Conservation (phyloP, 768 basidiomycete genomes). For the Floccularia luteovirens region DNA sequence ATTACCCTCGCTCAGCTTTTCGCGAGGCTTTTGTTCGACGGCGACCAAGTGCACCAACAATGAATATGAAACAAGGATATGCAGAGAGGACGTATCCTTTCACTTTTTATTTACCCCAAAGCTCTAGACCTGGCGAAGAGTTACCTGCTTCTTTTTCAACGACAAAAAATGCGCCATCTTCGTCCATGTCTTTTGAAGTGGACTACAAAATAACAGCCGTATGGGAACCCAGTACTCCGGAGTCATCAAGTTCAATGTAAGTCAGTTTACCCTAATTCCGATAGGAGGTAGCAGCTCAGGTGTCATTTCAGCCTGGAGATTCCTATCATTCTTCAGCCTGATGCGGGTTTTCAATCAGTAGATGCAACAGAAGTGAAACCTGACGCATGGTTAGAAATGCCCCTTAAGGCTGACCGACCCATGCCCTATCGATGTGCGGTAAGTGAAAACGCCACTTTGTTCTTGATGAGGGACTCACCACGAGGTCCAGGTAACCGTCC, state of each 20-base stretch:
- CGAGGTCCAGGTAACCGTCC: conserved; percentile 49
- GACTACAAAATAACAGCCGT: conserved; percentile 46
- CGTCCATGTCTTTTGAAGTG: conserved; percentile 27
- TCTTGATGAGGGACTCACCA: conserved; percentile 4
- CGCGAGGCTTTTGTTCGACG: conserved; percentile 36
- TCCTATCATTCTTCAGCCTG: conserved; percentile 56
- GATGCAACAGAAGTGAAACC: conserved; percentile 36
- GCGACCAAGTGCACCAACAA: conserved; percentile 33
- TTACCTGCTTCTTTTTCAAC: conserved; percentile 53
- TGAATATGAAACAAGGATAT: conserved; percentile 23
- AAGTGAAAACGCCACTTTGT: conserved; percentile 17
- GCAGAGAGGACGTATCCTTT: conserved; percentile 39
- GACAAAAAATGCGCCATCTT: conserved; percentile 18
- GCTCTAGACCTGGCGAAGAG: conserved; percentile 43
- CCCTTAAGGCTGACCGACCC: conserved; percentile 51
- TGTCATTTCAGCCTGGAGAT: conserved; percentile 54
- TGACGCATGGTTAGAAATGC: conserved; percentile 63
- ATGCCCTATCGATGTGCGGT: conserved; percentile 65
- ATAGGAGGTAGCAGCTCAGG: too few species aligned
- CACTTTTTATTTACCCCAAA: conserved; percentile 46
- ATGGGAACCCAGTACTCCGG: conserved; percentile 62
- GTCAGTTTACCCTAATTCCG: too few species aligned
- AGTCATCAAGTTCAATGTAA: too few species aligned
- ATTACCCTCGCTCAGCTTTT: conserved; percentile 27
- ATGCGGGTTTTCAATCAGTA: conserved; percentile 48